Conservation (phyloP, 345 rosid genomes). For the Eucalyptus polyanthemos region DNA sequence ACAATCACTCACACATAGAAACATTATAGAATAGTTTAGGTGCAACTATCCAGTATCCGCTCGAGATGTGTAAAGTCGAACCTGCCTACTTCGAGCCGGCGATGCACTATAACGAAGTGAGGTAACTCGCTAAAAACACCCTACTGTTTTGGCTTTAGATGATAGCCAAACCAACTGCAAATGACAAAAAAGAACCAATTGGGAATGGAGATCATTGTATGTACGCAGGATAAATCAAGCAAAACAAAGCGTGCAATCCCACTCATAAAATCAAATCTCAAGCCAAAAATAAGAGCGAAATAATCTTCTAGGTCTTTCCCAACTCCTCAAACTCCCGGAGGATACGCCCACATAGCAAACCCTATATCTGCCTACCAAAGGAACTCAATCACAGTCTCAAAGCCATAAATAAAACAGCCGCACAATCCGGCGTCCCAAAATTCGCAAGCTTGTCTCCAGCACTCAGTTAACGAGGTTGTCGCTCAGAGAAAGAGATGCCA, state of each 20-base stretch:
- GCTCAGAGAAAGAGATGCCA: constrained; percentile 56
- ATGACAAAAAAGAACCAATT: background rate
- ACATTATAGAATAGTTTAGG: background rate
- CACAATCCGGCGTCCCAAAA: background rate
- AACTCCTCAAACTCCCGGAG: background rate
- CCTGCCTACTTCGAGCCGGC: background rate
- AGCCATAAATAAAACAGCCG: background rate
- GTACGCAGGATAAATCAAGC: background rate
- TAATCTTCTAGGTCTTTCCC: background rate
- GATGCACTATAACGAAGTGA: background rate
- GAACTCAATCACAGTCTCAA: background rate
- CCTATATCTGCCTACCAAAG: background rate
- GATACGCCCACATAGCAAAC: background rate
- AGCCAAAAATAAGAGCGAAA: background rate
- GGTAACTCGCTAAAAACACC: background rate
- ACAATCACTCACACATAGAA: background rate
- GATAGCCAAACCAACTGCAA: background rate
- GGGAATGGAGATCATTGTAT: background rate
- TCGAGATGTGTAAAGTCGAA: background rate
- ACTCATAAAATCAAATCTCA: background rate
- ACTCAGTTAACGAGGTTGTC: constrained; percentile 47
- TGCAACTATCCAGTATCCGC: background rate
- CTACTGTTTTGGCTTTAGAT: background rate
- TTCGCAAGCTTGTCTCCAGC: background rate
- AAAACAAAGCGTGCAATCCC: background rate